phyloP scores from a whole-genome alignment of 1,284 basidiomycete species.

The Inonotus obliquus region DNA sequence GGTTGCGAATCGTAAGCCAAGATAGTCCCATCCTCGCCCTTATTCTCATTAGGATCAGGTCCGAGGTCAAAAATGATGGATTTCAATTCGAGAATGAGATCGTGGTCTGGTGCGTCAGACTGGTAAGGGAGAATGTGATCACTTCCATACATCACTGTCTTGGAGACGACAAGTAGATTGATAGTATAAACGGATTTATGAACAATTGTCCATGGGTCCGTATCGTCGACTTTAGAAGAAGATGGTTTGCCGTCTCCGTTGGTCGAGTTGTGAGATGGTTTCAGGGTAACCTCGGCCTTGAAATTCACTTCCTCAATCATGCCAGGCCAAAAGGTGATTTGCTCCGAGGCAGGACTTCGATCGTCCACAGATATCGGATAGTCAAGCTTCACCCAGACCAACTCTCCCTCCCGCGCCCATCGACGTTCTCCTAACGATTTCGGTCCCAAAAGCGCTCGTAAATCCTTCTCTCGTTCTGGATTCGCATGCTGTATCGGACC shows the following conservation, averaged over 20 bases:
- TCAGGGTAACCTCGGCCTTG: slow-evolving; percentile 30
- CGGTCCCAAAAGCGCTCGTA: slow-evolving; percentile 45
- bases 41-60: neutral
- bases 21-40: slow-evolving; percentile 35
- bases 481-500: slow-evolving; percentile 48
- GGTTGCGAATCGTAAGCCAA: slow-evolving; percentile 27
- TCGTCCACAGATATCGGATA: slow-evolving; percentile 42
- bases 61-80: slow-evolving; percentile 32
- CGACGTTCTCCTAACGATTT: slow-evolving; percentile 35
- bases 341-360: slow-evolving; percentile 31
- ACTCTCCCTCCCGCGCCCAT: slow-evolving; percentile 62
- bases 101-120: slow-evolving; percentile 48
- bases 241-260: neutral
- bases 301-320: slow-evolving; percentile 56
- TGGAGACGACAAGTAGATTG: slow-evolving; percentile 54
- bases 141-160: slow-evolving; percentile 43
- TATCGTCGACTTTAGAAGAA: slow-evolving; percentile 1
- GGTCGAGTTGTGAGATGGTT: neutral
- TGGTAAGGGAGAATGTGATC: slow-evolving; percentile 65
- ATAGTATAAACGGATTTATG: slow-evolving; percentile 60
- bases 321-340: slow-evolving; percentile 68
- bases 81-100: slow-evolving; percentile 45
- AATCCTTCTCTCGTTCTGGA: slow-evolving; percentile 55
- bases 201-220: slow-evolving; percentile 47
- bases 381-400: slow-evolving; percentile 67